A percentile compares a stretch with the other conserved stretches of the same genome.
These are phyloP conservation scores for Penicillium polonicum DNA, from an alignment of 2,329 filamentous ascomycete species.

Conservation along the genomic window DNA sequence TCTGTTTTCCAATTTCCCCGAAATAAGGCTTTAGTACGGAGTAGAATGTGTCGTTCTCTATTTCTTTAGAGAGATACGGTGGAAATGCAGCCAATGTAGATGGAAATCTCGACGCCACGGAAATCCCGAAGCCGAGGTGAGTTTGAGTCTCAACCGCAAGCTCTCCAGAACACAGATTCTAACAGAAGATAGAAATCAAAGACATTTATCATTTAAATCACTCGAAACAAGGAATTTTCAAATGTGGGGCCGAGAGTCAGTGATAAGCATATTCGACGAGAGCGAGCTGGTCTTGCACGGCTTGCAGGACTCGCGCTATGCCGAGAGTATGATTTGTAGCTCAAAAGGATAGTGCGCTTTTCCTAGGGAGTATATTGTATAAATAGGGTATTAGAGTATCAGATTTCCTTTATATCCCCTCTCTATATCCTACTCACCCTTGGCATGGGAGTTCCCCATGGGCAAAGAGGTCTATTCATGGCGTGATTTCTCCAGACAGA, in stretches of 20 bases:
- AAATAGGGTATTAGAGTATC: no score
- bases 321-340: not conserved
- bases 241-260: not conserved
- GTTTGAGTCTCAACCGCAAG: not conserved
- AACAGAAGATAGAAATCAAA: not conserved
- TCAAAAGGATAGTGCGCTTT: not conserved
- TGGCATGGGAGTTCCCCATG: constrained; percentile 1
- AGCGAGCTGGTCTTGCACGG: not conserved
- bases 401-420: no score
- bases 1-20: not conserved
- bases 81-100: not conserved
- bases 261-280: constrained; percentile 3
- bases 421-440: not conserved
- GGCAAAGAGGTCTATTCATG: not conserved
- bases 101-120: not conserved
- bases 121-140: not conserved
- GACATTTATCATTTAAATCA: not conserved
- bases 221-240: not conserved
- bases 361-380: no score
- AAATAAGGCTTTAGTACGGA: not conserved
- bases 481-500: not conserved
- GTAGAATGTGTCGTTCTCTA: not conserved
- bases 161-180: not conserved
- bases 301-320: not conserved
- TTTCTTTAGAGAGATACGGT: not conserved